Conservation (phyloP, 2,329 filamentous ascomycete species). For the Penicillium aurantiogriseum region DNA sequence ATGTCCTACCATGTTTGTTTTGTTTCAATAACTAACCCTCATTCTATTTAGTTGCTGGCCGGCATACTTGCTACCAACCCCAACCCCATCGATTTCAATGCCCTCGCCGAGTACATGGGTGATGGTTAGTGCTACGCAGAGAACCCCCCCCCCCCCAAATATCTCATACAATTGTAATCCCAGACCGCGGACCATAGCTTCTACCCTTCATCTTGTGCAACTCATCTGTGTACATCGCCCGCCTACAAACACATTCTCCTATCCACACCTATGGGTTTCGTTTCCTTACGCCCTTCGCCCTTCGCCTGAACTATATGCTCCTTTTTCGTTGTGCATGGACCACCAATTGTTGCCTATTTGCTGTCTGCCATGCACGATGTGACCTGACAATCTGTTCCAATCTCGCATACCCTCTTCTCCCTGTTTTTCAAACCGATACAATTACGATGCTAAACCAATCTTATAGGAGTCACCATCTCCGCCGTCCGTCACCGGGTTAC, state of each 20-base stretch:
- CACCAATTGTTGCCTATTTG: too few relatives aligned
- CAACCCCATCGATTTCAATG: background rate
- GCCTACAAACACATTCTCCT: too few relatives aligned
- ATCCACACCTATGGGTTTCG: too few relatives aligned
- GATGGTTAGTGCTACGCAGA: background rate
- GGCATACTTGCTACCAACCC: background rate
- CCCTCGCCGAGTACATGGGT: background rate
- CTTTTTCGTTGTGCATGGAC: too few relatives aligned
- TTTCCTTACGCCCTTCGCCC: too few relatives aligned
- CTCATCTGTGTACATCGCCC: too few relatives aligned
- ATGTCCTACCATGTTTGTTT: too few relatives aligned
- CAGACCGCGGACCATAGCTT: background rate
- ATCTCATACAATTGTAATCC: background rate
- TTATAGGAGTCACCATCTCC: background rate
- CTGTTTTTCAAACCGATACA: fast-evolving
- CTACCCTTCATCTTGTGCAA: background rate
- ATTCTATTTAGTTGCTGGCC: background rate
- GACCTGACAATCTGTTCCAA: background rate
- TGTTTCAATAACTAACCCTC: background rate
- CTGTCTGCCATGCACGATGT: background rate
- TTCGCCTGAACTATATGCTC: background rate
- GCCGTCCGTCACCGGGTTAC: background rate
- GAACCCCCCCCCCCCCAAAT: too few relatives aligned
- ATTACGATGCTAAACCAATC: background rate
- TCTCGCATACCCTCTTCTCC: too few relatives aligned